These are phyloP conservation scores for Hypericum perforatum DNA, from an alignment of 345 rosid genomes.

Conservation along the genomic window DNA sequence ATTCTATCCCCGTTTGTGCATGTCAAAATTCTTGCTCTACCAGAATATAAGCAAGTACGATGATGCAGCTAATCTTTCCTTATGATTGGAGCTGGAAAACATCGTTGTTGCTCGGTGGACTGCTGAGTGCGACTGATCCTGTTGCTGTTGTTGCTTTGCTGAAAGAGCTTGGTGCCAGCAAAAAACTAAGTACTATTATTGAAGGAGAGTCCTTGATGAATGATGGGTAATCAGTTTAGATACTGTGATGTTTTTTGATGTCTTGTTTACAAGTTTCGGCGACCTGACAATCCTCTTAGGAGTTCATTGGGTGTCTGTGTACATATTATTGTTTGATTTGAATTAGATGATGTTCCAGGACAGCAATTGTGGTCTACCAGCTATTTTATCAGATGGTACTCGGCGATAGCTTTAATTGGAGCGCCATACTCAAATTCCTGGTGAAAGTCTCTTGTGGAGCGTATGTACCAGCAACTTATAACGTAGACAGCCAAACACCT, in stretches of 20 bases:
- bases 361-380: constrained; percentile 93
- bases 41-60: constrained; percentile 5
- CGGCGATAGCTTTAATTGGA: constrained; percentile 49
- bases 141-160: constrained; percentile 94
- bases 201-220: constrained; percentile 99
- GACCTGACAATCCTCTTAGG: constrained; percentile 4
- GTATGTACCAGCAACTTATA: constrained; percentile 44
- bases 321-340: constrained; percentile 9
- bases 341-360: constrained; percentile 39
- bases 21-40: background rate
- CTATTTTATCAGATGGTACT: constrained; percentile 74
- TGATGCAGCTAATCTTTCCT: constrained; percentile 70
- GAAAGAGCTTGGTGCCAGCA: constrained; percentile 97
- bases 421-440: constrained; percentile 55
- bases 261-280: constrained; percentile 3
- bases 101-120: constrained; percentile 91
- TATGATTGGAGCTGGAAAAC: constrained; percentile 89
- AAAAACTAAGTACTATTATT: constrained; percentile 81
- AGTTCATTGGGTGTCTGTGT: constrained; percentile 8
- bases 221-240: constrained; percentile 57
- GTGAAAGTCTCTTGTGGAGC: constrained; percentile 74
- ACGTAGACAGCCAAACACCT: background rate
- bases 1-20: background rate
- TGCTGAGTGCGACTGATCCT: constrained; percentile 95
- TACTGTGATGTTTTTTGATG: constrained; percentile 2